Evolutionary conservation across 768 basidiomycete species (phyloP).

Genomic region (Mrakia gelida): DNA sequence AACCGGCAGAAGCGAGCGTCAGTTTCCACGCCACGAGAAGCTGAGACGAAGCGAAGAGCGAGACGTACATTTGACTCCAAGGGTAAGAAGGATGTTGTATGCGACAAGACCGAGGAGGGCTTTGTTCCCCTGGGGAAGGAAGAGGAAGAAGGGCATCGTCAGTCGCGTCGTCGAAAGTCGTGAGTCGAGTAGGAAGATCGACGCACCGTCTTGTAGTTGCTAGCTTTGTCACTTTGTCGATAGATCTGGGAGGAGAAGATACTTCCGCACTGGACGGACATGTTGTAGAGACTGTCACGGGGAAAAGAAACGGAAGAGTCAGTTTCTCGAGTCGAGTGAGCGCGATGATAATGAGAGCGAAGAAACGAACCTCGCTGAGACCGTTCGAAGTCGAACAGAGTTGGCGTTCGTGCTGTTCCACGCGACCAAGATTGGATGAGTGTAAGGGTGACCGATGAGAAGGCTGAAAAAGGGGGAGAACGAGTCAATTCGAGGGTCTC

Average conservation of each 20-base stretch:
- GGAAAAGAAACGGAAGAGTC: no score
- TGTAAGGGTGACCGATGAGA: constrained; percentile 55
- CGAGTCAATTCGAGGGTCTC: no score
- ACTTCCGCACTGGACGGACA: constrained; percentile 1
- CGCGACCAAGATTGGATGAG: constrained; percentile 37
- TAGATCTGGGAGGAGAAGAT: constrained; percentile 47
- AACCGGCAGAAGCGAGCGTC: not conserved
- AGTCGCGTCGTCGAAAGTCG: not conserved
- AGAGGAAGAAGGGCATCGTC: no score
- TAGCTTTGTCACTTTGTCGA: constrained; percentile 48
- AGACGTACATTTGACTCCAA: no score
- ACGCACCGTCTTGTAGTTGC: not conserved
- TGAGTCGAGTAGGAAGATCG: no score
- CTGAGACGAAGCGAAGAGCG: no score
- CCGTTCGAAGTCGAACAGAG: constrained; percentile 27
- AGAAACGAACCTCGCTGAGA: not conserved
- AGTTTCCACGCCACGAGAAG: no score
- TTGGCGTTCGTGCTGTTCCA: constrained; percentile 44
- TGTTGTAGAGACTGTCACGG: constrained; percentile 20
- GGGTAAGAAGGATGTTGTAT: not conserved
- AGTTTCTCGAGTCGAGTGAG: no score
- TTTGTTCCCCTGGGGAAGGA: no score
- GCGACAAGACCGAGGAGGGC: not conserved
- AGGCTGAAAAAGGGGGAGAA: not conserved
- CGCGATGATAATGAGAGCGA: no score